phyloP scores from a whole-genome alignment of 257 asterid genomes.

The Jaltomata sinuosa region DNA sequence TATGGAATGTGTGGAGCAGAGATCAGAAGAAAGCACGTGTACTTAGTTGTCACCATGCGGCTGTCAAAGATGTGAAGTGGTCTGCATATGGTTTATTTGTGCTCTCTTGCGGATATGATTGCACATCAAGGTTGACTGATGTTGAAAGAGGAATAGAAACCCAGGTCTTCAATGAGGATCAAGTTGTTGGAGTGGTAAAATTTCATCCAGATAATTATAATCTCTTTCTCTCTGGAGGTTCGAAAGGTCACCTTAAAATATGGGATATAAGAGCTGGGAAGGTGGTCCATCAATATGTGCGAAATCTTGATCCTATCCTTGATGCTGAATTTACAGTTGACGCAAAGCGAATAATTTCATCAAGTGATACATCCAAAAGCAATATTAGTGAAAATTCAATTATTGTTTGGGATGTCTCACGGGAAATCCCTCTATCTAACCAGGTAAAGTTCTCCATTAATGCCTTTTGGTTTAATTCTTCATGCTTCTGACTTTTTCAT shows the following conservation, averaged over 20 bases:
- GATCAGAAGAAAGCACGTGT: conserved; percentile 47
- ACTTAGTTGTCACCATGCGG: conserved; percentile 49
- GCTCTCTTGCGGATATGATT: conserved; percentile 94
- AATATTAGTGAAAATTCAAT: conserved; percentile 82
- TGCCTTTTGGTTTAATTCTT: not conserved
- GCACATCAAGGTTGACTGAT: conserved; percentile 74
- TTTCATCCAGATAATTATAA: conserved; percentile 61
- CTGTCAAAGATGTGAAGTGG: conserved; percentile 92
- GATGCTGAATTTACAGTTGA: conserved; percentile 76
- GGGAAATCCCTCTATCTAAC: conserved; percentile 79
- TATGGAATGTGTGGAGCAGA: conserved; percentile 89
- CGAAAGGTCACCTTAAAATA: conserved; percentile 70
- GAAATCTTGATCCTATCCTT: conserved; percentile 76
- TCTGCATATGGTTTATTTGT: conserved; percentile 55
- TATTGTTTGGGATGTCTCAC: conserved; percentile 80
- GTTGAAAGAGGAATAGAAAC: conserved; percentile 60
- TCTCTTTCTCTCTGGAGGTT: conserved; percentile 86
- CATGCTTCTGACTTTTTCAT: not conserved
- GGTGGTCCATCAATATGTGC: conserved; percentile 58
- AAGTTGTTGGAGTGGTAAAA: conserved; percentile 65
- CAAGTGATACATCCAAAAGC: conserved; percentile 74
- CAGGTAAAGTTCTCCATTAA: conserved; percentile 39
- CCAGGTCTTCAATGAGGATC: conserved; percentile 73
- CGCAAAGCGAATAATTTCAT: conserved; percentile 60
- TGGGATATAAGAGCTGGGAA: conserved; percentile 80